Conservation (phyloP, 164 flowering plant genomes). For the Vitis rupestris region DNA sequence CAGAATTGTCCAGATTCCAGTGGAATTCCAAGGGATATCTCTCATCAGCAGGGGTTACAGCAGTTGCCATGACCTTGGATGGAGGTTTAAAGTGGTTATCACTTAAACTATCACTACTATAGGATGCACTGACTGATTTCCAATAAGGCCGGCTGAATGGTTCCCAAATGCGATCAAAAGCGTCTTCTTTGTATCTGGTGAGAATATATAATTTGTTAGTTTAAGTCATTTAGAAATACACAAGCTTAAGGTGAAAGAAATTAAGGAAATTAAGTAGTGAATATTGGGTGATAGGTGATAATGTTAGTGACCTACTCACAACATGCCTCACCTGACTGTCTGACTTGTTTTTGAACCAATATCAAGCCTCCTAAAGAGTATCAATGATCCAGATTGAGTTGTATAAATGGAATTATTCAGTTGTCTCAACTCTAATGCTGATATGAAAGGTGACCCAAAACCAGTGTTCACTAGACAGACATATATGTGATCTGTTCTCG, state of each 20-base stretch:
- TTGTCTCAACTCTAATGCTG: constrained; percentile 31
- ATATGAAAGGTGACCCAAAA: constrained; percentile 40
- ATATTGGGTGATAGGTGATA: too few species aligned
- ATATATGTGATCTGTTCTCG: constrained; percentile 10
- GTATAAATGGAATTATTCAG: constrained; percentile 16
- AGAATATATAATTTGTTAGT: too few species aligned
- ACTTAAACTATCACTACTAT: neutral
- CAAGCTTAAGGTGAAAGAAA: too few species aligned
- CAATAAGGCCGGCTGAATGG: too few species aligned
- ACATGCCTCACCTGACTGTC: too few species aligned
- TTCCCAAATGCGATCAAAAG: too few species aligned
- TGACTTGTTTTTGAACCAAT: neutral
- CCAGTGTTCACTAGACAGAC: constrained; percentile 45
- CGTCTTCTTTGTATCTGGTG: too few species aligned
- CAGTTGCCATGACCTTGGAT: constrained; percentile 28
- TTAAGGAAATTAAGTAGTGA: neutral
- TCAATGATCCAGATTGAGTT: constrained; percentile 19
- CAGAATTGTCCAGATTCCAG: constrained; percentile 4
- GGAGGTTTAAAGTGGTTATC: constrained; percentile 17
- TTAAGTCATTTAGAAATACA: too few species aligned
- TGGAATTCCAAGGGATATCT: constrained; percentile 8
- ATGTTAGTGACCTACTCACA: too few species aligned
- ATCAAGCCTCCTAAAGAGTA: neutral
- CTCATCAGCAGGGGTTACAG: constrained; percentile 14
- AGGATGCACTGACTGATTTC: too few species aligned